Conservation (phyloP, 148 eudicot species). For the Cornus florida region DNA sequence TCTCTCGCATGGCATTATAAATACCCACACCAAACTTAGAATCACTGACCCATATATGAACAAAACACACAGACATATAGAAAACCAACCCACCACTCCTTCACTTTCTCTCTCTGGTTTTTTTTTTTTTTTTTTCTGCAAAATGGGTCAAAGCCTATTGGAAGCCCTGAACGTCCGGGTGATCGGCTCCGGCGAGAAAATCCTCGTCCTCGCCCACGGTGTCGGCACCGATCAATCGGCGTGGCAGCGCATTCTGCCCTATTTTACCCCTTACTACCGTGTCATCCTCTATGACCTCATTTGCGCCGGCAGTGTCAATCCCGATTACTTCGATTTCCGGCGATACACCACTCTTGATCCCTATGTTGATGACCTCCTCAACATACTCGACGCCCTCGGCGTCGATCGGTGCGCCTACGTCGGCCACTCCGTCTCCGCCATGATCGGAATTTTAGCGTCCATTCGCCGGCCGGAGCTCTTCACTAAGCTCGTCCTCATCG, state of each 20-base stretch:
- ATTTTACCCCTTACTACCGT: slow-evolving; percentile 49
- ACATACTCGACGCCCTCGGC: slow-evolving; percentile 57
- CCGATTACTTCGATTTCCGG: slow-evolving; percentile 74
- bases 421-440: slow-evolving; percentile 63
- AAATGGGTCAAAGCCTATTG: slow-evolving; percentile 59
- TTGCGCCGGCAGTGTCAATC: slow-evolving; percentile 95
- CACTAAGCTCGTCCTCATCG: slow-evolving; percentile 50
- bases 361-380: slow-evolving; percentile 78
- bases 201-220: slow-evolving; percentile 78
- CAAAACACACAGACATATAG: not conserved
- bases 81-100: not conserved
- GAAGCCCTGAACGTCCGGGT: slow-evolving; percentile 72
- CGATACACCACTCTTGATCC: slow-evolving; percentile 81
- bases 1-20: not conserved
- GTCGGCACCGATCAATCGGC: slow-evolving; percentile 96
- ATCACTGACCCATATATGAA: not conserved
- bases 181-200: slow-evolving; percentile 59
- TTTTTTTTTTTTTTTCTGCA: not conserved
- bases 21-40: not conserved
- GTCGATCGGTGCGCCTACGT: slow-evolving; percentile 59
- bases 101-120: not conserved
- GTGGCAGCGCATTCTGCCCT: slow-evolving; percentile 82
- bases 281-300: slow-evolving; percentile 77
- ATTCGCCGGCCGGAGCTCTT: slow-evolving; percentile 54
- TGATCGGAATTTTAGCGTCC: slow-evolving; percentile 56